phyloP scores from a whole-genome alignment of 73 alveolate genomes.

The Paramecium bursaria region DNA sequence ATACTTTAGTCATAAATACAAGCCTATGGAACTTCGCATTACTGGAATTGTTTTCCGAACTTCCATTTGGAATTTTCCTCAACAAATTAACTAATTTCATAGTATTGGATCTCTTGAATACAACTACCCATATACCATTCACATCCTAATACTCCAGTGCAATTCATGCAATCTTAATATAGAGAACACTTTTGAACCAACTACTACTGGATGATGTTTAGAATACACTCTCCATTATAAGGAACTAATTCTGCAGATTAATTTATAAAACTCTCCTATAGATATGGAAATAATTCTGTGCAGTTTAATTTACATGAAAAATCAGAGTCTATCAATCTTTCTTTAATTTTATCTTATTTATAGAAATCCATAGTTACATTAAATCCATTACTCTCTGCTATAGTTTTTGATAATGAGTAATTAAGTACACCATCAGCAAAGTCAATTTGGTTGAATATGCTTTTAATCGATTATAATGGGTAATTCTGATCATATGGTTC shows the following conservation, averaged over 20 bases:
- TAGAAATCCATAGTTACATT: too few relatives aligned
- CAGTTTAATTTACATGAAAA: too few relatives aligned
- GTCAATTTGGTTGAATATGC: too few relatives aligned
- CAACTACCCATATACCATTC: slow-evolving; percentile 11
- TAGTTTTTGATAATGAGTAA: too few relatives aligned
- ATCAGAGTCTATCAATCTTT: too few relatives aligned
- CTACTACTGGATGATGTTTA: neutral
- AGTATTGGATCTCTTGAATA: neutral
- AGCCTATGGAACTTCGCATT: neutral
- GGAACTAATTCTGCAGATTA: neutral
- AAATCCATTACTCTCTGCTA: too few relatives aligned
- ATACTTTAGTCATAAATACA: slow-evolving; percentile 21
- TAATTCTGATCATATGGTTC: too few relatives aligned
- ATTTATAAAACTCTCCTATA: too few relatives aligned
- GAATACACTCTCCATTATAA: slow-evolving; percentile 15
- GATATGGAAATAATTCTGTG: too few relatives aligned
- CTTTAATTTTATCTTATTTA: too few relatives aligned
- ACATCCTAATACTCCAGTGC: slow-evolving; percentile 20
- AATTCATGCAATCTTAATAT: neutral
- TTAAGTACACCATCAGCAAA: too few relatives aligned
- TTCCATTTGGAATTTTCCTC: slow-evolving; percentile 42
- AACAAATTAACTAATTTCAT: neutral
- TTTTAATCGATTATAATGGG: too few relatives aligned
- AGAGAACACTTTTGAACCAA: neutral
- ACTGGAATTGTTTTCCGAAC: neutral